These are phyloP conservation scores for Biancaea sappan DNA, from an alignment of 306 rosid genomes.

Conservation along the genomic window DNA sequence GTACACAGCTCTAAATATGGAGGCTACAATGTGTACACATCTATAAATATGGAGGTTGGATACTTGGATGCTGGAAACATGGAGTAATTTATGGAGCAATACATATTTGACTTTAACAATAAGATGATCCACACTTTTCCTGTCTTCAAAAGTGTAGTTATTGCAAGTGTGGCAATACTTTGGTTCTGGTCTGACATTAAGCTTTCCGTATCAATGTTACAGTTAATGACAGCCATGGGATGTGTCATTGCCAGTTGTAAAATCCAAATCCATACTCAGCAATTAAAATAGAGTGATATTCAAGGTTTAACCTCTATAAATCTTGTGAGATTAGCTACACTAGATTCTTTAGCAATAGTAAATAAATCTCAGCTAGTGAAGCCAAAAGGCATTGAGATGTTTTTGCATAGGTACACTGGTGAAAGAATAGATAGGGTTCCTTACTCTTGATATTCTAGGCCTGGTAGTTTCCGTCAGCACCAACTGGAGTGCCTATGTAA, in stretches of 20 bases:
- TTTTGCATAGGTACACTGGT: too few relatives aligned
- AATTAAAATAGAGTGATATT: not conserved
- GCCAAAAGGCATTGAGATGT: not conserved
- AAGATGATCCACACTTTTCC: slow-evolving; percentile 99
- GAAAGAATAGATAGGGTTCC: not conserved
- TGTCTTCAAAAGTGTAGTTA: slow-evolving; percentile 96
- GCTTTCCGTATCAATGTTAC: slow-evolving; percentile 99
- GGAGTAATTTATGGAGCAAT: too few relatives aligned
- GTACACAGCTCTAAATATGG: too few relatives aligned
- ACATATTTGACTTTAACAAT: too few relatives aligned
- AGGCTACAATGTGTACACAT: too few relatives aligned
- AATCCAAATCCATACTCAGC: slow-evolving; percentile 35
- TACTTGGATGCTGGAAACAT: too few relatives aligned
- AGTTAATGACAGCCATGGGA: slow-evolving; percentile 99
- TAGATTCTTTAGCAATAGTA: not conserved
- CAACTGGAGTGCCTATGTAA: not conserved
- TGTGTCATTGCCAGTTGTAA: slow-evolving; percentile 97
- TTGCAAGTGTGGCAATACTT: slow-evolving; percentile 99
- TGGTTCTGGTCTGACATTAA: slow-evolving; percentile 93
- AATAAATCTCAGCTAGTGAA: not conserved
- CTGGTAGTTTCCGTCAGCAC: not conserved
- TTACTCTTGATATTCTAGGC: not conserved
- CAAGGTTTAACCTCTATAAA: slow-evolving; percentile 19
- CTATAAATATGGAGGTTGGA: too few relatives aligned
- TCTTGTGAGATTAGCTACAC: slow-evolving; percentile 14